These are phyloP conservation scores for Datura wrightii DNA, from an alignment of 257 asterid species.

Conservation along the genomic window DNA sequence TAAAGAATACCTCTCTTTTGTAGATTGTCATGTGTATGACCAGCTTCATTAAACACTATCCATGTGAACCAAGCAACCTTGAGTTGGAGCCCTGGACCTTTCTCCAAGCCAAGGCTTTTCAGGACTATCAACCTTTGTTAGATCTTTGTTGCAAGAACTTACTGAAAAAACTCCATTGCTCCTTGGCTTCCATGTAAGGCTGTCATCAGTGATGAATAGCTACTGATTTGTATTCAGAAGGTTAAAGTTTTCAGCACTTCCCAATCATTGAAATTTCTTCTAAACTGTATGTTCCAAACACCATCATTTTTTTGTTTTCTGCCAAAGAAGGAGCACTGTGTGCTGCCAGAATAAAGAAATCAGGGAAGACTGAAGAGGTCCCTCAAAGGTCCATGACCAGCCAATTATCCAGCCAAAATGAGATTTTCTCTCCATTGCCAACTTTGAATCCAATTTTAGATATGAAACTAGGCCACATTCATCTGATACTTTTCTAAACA, in stretches of 20 bases:
- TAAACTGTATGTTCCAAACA: neutral
- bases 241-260: neutral
- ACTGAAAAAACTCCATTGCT: slow-evolving; percentile 1
- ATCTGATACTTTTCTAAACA: neutral
- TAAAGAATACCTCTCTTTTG: neutral
- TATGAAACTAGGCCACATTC: neutral
- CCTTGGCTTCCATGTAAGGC: slow-evolving; percentile 14
- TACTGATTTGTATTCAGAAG: neutral
- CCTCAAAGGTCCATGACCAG: neutral
- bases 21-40: neutral
- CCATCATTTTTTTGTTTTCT: neutral
- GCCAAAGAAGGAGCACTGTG: neutral
- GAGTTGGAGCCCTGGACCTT: neutral
- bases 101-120: neutral
- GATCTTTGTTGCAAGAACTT: neutral
- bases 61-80: neutral
- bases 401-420: neutral
- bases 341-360: neutral
- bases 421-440: neutral
- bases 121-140: neutral
- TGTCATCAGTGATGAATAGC: neutral
- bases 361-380: neutral
- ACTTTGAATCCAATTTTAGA: neutral
- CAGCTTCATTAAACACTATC: neutral
- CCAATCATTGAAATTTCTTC: slow-evolving; percentile 1